Conservation (phyloP, 2,329 filamentous ascomycete genomes). For the Acrodontium crateriforme region DNA sequence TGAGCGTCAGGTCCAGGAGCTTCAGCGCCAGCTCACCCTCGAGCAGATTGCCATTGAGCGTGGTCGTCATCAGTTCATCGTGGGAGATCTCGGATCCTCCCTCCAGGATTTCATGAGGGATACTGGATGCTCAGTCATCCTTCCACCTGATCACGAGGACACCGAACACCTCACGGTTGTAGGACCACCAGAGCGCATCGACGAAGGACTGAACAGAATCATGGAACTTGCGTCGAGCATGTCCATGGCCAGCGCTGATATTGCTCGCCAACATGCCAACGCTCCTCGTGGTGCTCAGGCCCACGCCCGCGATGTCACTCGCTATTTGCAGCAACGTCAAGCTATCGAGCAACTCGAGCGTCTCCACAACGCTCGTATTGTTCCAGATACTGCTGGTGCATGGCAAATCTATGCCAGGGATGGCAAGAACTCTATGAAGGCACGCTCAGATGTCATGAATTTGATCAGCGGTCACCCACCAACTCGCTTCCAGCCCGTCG, state of each 20-base stretch:
- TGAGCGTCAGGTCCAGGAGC: slow-evolving; percentile 61
- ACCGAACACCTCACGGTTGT: slow-evolving; percentile 76
- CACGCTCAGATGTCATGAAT: slow-evolving; percentile 59
- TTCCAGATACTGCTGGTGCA: slow-evolving; percentile 56
- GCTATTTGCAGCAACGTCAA: slow-evolving; percentile 70
- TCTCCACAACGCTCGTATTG: slow-evolving; percentile 72
- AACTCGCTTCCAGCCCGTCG: slow-evolving; percentile 50
- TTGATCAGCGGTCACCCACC: slow-evolving; percentile 64
- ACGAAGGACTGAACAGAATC: slow-evolving; percentile 64
- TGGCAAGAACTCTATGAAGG: slow-evolving; percentile 66
- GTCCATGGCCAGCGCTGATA: slow-evolving; percentile 70
- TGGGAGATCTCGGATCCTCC: slow-evolving; percentile 67
- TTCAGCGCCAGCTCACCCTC: slow-evolving; percentile 61
- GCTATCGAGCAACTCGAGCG: slow-evolving; percentile 74
- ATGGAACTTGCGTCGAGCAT: slow-evolving; percentile 82
- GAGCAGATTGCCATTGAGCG: slow-evolving; percentile 72
- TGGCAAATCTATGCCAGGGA: slow-evolving; percentile 86
- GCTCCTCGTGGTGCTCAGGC: slow-evolving; percentile 57
- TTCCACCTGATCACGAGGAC: slow-evolving; percentile 62
- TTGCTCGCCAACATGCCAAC: slow-evolving; percentile 63
- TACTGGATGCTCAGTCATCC: slow-evolving; percentile 77
- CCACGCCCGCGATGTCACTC: slow-evolving; percentile 75
- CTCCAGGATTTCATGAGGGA: slow-evolving; percentile 77
- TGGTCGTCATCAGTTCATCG: slow-evolving; percentile 86
- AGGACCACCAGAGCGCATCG: slow-evolving; percentile 56